Percentiles rank a stretch among this genome's conserved stretches.
phyloP scores from a whole-genome alignment of 805 yeast species.

The Kluyveromyces dobzhanskii region DNA sequence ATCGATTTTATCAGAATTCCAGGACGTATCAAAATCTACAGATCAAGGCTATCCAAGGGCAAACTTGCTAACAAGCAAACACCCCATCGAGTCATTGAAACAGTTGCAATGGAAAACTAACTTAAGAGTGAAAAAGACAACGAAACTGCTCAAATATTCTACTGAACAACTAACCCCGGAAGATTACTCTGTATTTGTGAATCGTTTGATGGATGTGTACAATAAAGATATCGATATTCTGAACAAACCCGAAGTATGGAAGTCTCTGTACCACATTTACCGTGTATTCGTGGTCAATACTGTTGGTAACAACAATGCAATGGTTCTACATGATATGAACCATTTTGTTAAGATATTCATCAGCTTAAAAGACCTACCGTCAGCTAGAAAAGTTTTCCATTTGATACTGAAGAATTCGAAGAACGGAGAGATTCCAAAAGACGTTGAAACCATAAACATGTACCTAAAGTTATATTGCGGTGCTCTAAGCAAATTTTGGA shows the following conservation, averaged over 20 bases:
- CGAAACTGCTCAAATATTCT: not conserved
- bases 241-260: conserved; percentile 1
- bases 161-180: not conserved
- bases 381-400: conserved; percentile 16
- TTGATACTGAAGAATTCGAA: conserved; percentile 11
- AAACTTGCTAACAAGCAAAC: not conserved
- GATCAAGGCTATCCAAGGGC: not conserved
- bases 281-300: conserved; percentile 4
- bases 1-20: not conserved
- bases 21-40: not conserved
- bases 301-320: conserved; percentile 5
- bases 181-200: conserved; percentile 1
- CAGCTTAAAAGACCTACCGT: conserved; percentile 14
- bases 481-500: conserved; percentile 18
- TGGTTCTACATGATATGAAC: conserved; percentile 14
- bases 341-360: conserved; percentile 12
- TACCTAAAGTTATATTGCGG: conserved; percentile 24
- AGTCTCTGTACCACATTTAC: conserved; percentile 3
- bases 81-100: not conserved
- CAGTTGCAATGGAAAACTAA: conserved; percentile 1
- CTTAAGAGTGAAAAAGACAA: not conserved
- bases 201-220: not conserved
- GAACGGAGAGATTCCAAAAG: conserved; percentile 9
- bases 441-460: conserved; percentile 13
- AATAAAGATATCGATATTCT: too few species aligned